Evolutionary conservation across 2,329 filamentous ascomycete species (phyloP).

Genomic region (Orbilia quercus): DNA sequence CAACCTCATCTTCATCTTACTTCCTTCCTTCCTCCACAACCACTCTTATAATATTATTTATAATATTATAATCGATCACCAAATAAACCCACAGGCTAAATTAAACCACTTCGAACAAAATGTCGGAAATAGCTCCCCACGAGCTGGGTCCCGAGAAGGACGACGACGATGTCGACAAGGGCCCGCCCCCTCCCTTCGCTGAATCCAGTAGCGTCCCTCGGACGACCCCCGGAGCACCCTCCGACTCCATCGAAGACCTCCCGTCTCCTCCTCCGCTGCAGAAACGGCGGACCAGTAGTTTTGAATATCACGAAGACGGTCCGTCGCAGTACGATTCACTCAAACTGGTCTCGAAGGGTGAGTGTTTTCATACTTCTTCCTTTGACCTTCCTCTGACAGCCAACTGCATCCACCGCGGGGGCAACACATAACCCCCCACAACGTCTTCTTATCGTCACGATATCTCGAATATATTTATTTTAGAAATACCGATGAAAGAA

Average conservation of each 20-base stretch:
- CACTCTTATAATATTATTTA: not conserved
- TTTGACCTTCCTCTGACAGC: not conserved
- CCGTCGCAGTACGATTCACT: conserved; percentile 50
- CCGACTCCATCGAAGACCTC: conserved; percentile 1
- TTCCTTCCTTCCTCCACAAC: conserved; percentile 1
- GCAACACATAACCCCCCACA: conserved; percentile 10
- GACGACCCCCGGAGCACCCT: conserved; percentile 15
- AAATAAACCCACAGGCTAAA: no score
- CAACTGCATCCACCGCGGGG: conserved; percentile 3
- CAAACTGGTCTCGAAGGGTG: conserved; percentile 34
- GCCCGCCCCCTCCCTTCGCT: not conserved
- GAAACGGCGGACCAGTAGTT: conserved; percentile 51
- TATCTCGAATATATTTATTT: not conserved
- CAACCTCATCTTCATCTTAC: not conserved
- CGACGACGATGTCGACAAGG: not conserved
- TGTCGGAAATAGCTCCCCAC: not conserved
- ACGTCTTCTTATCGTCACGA: not conserved
- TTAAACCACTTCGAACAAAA: not conserved
- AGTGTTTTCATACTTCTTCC: conserved; percentile 5
- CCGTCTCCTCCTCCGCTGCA: conserved; percentile 34
- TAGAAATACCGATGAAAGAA: not conserved
- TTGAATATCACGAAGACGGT: conserved; percentile 50
- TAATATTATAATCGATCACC: no score
- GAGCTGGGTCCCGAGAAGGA: not conserved
- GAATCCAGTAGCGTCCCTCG: conserved; percentile 7